These are phyloP conservation scores for Stentor roeselii DNA, from an alignment of 73 alveolate species.

Conservation along the genomic window DNA sequence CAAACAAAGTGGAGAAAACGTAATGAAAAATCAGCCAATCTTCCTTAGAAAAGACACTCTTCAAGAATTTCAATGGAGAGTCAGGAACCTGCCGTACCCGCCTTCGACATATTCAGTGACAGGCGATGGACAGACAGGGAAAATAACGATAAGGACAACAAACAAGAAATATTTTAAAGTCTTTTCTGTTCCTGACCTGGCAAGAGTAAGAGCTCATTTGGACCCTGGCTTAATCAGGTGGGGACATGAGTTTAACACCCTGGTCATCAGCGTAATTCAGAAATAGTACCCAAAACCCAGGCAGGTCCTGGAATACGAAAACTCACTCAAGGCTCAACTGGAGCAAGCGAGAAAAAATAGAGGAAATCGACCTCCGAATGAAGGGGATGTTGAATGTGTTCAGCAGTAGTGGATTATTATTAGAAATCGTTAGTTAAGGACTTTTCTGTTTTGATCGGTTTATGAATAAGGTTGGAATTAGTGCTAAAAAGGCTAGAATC, in stretches of 20 bases:
- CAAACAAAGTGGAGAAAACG: no score
- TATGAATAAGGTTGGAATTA: no score
- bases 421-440: no score
- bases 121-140: slow-evolving; percentile 88
- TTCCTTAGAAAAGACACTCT: slow-evolving; percentile 95
- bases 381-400: slow-evolving; percentile 61
- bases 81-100: slow-evolving; percentile 92
- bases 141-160: slow-evolving; percentile 90
- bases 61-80: slow-evolving; percentile 90
- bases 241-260: slow-evolving; percentile 84
- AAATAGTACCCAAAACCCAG: slow-evolving; percentile 89
- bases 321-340: slow-evolving; percentile 35
- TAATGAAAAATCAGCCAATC: slow-evolving; percentile 69
- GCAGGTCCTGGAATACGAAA: slow-evolving; percentile 39
- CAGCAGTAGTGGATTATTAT: slow-evolving; percentile 35
- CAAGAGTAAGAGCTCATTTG: slow-evolving; percentile 67
- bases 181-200: slow-evolving; percentile 93
- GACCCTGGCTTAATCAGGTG: slow-evolving; percentile 80
- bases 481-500: neutral
- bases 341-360: slow-evolving; percentile 48
- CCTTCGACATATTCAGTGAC: slow-evolving; percentile 85
- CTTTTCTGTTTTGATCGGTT: no score
- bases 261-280: slow-evolving; percentile 69
- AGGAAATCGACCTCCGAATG: slow-evolving; percentile 36
- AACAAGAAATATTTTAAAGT: slow-evolving; percentile 95